Conservation (phyloP, 805 yeast species). For the Tetrapisispora arboricola region DNA sequence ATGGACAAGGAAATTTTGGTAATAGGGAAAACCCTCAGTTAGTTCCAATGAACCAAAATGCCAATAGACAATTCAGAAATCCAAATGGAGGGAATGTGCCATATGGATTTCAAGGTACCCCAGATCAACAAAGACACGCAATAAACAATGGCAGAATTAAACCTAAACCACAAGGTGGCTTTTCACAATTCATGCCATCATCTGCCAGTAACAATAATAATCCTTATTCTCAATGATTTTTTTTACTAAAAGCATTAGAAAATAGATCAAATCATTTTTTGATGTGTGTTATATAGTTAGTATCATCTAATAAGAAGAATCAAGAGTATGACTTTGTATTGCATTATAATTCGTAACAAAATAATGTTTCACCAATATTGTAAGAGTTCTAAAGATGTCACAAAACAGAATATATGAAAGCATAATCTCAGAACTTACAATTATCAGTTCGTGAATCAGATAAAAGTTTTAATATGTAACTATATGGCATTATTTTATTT, state of each 20-base stretch:
- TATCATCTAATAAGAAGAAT: too few relatives aligned
- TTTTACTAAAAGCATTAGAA: neutral
- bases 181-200: conserved; percentile 28
- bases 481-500: too few relatives aligned
- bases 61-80: conserved; percentile 1
- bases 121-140: conserved; percentile 1
- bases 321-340: too few relatives aligned
- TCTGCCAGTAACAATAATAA: conserved; percentile 10
- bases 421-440: too few relatives aligned
- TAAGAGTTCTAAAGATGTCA: too few relatives aligned
- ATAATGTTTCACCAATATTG: too few relatives aligned
- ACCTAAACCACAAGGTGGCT: conserved; percentile 18
- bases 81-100: conserved; percentile 4
- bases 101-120: conserved; percentile 1
- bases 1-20: conserved; percentile 2
- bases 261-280: neutral
- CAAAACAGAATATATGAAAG: too few relatives aligned
- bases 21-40: neutral
- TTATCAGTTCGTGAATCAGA: too few relatives aligned
- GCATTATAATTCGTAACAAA: too few relatives aligned
- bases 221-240: conserved; percentile 19
- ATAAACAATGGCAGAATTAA: conserved; percentile 8
- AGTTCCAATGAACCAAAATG: neutral
- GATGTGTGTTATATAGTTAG: neutral
- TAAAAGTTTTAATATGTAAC: too few relatives aligned